phyloP scores from a whole-genome alignment of 2,329 filamentous ascomycete species.

The Gaeumannomyces sp. region DNA sequence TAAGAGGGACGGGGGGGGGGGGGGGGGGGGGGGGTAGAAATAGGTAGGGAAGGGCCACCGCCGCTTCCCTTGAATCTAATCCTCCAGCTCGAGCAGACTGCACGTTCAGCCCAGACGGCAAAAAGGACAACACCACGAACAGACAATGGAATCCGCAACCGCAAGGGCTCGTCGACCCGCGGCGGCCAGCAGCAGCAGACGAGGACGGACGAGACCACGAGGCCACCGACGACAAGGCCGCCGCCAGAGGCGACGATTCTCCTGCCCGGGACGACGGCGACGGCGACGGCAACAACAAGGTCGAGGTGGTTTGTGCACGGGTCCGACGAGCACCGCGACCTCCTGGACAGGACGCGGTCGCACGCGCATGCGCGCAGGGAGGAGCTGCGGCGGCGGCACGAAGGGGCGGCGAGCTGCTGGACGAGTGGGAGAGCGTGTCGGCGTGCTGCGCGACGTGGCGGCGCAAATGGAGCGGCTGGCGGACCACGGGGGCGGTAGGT shows the following conservation, averaged over 20 bases:
- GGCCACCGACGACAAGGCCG: neutral
- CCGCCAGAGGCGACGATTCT: neutral
- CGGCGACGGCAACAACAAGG: constrained; percentile 16
- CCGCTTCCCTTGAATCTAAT: too few species aligned
- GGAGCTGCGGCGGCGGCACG: constrained; percentile 39
- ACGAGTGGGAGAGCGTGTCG: constrained; percentile 51
- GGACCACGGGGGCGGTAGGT: constrained; percentile 43
- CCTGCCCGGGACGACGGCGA: too few species aligned
- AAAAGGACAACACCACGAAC: too few species aligned
- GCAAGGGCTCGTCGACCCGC: constrained; percentile 19
- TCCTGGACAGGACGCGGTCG: constrained; percentile 42
- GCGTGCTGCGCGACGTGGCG: constrained; percentile 42
- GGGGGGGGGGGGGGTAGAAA: too few species aligned
- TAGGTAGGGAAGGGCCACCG: too few species aligned
- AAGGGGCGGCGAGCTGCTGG: constrained; percentile 30
- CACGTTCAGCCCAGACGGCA: neutral
- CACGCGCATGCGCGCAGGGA: constrained; percentile 46
- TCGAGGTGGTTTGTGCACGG: constrained; percentile 55
- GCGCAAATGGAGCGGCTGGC: constrained; percentile 47
- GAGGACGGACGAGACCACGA: neutral
- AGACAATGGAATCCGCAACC: constrained; percentile 1
- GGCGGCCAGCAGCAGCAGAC: constrained; percentile 19
- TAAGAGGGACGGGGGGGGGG: too few species aligned
- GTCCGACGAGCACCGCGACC: constrained; percentile 38
- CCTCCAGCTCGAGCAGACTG: too few species aligned